phyloP scores from a whole-genome alignment of 2,329 filamentous ascomycete species.

The Diplodia corticola region DNA sequence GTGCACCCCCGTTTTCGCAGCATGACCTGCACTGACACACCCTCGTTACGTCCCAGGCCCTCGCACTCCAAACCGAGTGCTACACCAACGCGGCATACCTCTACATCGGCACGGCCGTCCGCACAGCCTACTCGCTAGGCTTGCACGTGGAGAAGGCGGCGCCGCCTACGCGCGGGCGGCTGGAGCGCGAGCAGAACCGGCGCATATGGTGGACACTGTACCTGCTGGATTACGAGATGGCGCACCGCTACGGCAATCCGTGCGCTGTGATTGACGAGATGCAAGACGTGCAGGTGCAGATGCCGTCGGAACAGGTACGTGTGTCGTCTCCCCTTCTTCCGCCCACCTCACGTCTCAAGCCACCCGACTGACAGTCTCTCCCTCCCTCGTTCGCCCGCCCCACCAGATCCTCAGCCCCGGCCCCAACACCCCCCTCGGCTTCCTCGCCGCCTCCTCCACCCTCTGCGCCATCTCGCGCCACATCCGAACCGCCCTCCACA shows the following conservation, averaged over 20 bases:
- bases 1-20: background rate
- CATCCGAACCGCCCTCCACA: conserved; percentile 39
- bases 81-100: conserved; percentile 39
- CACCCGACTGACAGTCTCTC: background rate
- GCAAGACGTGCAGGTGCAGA: conserved; percentile 34
- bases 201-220: conserved; percentile 43
- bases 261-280: conserved; percentile 37
- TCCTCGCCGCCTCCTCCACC: conserved; percentile 34
- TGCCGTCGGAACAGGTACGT: conserved; percentile 38
- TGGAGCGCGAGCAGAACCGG: conserved; percentile 38
- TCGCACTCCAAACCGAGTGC: conserved; percentile 38
- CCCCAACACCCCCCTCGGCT: conserved; percentile 37
- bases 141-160: conserved; percentile 37
- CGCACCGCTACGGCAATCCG: conserved; percentile 39
- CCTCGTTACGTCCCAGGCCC: conserved; percentile 21
- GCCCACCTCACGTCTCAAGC: too few relatives aligned
- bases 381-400: conserved; percentile 21
- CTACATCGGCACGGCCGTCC: conserved; percentile 39
- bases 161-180: conserved; percentile 30
- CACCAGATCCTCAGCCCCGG: conserved; percentile 35
- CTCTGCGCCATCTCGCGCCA: conserved; percentile 37
- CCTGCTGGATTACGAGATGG: conserved; percentile 38
- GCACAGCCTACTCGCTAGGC: conserved; percentile 40
- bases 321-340: background rate
- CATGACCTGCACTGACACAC: too few relatives aligned